These are phyloP conservation scores for Suhomyces guaymorum DNA, from an alignment of 1,139 yeast genomes.

Conservation along the genomic window DNA sequence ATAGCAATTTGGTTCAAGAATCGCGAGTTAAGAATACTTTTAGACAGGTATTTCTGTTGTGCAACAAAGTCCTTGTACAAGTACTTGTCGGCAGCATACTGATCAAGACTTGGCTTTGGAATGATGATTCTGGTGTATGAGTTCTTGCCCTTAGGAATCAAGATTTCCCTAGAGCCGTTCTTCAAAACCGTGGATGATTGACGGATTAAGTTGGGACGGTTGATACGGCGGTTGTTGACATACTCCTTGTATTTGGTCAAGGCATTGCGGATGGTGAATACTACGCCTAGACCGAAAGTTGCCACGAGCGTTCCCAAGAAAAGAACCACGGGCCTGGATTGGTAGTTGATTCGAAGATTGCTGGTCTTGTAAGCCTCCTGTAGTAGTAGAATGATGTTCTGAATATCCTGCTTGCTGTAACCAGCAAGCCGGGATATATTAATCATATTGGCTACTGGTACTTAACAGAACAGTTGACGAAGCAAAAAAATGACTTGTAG, in stretches of 20 bases:
- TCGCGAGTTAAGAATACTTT: conserved; percentile 56
- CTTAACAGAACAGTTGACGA: neutral
- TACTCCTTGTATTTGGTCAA: conserved; percentile 36
- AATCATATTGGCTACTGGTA: conserved; percentile 27
- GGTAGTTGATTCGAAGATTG: conserved; percentile 44
- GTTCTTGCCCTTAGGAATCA: conserved; percentile 52
- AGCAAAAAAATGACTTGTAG: neutral
- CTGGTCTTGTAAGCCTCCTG: conserved; percentile 44
- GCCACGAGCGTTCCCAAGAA: conserved; percentile 45
- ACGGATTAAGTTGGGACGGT: conserved; percentile 43
- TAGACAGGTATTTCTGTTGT: conserved; percentile 37
- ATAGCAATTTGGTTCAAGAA: conserved; percentile 74
- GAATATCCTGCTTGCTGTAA: conserved; percentile 36
- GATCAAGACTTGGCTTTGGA: conserved; percentile 59
- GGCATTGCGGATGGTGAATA: conserved; percentile 34
- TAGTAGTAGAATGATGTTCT: conserved; percentile 35
- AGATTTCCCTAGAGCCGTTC: conserved; percentile 57
- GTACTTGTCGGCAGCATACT: conserved; percentile 69
- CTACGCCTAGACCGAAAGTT: conserved; percentile 46
- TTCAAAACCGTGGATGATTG: conserved; percentile 47
- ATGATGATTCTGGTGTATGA: conserved; percentile 50
- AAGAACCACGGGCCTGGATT: conserved; percentile 46
- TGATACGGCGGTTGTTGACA: conserved; percentile 25
- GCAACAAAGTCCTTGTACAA: conserved; percentile 54
- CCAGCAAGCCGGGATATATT: conserved; percentile 38